phyloP scores from a whole-genome alignment of 345 rosid genomes.

The Brassica juncea region DNA sequence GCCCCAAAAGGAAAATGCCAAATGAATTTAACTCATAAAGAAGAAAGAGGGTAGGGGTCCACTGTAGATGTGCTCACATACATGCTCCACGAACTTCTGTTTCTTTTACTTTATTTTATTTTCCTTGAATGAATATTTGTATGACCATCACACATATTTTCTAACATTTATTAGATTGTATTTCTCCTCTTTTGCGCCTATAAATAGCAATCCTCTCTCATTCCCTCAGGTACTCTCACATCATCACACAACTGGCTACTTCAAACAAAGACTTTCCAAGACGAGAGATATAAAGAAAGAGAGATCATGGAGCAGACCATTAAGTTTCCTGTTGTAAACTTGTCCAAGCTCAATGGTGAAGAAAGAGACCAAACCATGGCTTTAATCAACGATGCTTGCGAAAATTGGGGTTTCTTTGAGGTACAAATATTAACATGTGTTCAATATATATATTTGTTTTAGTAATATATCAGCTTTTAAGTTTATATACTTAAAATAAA shows the following conservation, averaged over 20 bases:
- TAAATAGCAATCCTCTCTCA: slow-evolving; percentile 49
- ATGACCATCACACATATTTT: slow-evolving; percentile 23
- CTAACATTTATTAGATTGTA: neutral
- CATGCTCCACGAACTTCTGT: slow-evolving; percentile 40
- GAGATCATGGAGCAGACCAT: slow-evolving; percentile 37
- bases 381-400: slow-evolving; percentile 89
- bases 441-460: neutral
- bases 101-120: slow-evolving; percentile 13
- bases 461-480: neutral
- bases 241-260: slow-evolving; percentile 30
- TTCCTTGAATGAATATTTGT: slow-evolving; percentile 10
- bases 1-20: slow-evolving; percentile 39
- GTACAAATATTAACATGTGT: slow-evolving; percentile 33
- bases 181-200: slow-evolving; percentile 48
- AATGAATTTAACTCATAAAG: slow-evolving; percentile 34
- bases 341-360: slow-evolving; percentile 65
- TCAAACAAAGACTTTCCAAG: slow-evolving; percentile 4
- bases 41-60: slow-evolving; percentile 33
- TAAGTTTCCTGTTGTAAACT: slow-evolving; percentile 68
- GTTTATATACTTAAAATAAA: neutral
- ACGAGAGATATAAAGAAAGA: slow-evolving; percentile 21
- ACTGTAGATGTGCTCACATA: slow-evolving; percentile 34
- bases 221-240: slow-evolving; percentile 23
- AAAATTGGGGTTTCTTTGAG: slow-evolving; percentile 99
- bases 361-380: slow-evolving; percentile 66